Percentiles rank a stretch among this genome's conserved stretches.
These are phyloP conservation scores for Neurospora cerealis DNA, from an alignment of 495 filamentous ascomycete genomes.

Conservation along the genomic window DNA sequence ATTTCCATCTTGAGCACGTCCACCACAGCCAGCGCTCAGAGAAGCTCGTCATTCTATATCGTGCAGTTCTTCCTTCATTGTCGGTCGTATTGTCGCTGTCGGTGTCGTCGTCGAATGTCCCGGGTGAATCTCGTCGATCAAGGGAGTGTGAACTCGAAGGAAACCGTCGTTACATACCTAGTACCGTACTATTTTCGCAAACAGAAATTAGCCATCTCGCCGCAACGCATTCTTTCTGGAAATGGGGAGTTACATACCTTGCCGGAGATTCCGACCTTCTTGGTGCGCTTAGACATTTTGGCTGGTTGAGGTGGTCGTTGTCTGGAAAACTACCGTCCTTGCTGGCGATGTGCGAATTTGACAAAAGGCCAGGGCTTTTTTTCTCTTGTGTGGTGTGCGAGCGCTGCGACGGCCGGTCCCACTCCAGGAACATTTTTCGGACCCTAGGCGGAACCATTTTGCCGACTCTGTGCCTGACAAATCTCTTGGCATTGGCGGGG, in stretches of 20 bases:
- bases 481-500: neutral
- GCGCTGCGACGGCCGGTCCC: neutral
- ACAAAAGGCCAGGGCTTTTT: slow-evolving; percentile 22
- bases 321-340: slow-evolving; percentile 14
- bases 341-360: slow-evolving; percentile 20
- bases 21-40: neutral
- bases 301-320: slow-evolving; percentile 23
- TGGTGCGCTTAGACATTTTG: slow-evolving; percentile 95
- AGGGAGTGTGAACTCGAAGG: slow-evolving; percentile 1
- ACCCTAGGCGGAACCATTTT: slow-evolving; percentile 21
- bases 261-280: slow-evolving; percentile 87
- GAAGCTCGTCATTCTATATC: neutral
- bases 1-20: neutral
- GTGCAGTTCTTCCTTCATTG: neutral
- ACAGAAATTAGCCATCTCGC: slow-evolving; percentile 6
- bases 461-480: slow-evolving; percentile 7
- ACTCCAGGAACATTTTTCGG: slow-evolving; percentile 4
- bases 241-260: slow-evolving; percentile 25
- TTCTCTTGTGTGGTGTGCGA: slow-evolving; percentile 14
- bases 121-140: neutral
- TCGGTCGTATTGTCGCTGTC: neutral
- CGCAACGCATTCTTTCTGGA: neutral
- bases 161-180: slow-evolving; percentile 33
- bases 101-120: neutral
- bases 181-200: slow-evolving; percentile 43